phyloP scores from a whole-genome alignment of 2,329 filamentous ascomycete species.

The Thelonectria rubi region DNA sequence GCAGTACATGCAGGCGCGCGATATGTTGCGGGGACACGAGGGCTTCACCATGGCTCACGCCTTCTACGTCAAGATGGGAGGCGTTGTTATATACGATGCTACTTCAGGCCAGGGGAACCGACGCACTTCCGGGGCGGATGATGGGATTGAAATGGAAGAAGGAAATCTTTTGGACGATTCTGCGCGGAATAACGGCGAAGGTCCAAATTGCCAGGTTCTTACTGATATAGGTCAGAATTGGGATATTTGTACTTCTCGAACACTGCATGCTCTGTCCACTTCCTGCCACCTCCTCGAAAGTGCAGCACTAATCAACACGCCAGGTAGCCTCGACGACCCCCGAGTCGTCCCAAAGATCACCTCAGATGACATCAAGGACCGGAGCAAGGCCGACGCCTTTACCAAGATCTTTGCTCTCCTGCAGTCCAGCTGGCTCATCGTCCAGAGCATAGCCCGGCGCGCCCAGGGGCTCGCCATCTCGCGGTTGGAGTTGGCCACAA shows the following conservation, averaged over 20 bases:
- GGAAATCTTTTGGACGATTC: not conserved
- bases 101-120: too few species aligned
- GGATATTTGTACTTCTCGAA: too few species aligned
- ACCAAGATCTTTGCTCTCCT: not conserved
- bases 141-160: not conserved
- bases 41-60: not conserved
- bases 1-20: not conserved
- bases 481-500: not conserved
- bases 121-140: too few species aligned
- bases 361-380: not conserved
- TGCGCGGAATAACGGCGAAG: too few species aligned
- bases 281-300: too few species aligned
- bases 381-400: not conserved
- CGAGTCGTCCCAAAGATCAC: not conserved
- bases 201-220: too few species aligned
- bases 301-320: not conserved
- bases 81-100: not conserved
- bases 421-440: not conserved
- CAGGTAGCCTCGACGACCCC: not conserved
- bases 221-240: too few species aligned
- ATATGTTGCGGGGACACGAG: not conserved
- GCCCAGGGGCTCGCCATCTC: not conserved
- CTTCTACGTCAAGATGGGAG: slow-evolving; percentile 1
- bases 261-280: too few species aligned
- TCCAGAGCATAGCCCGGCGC: not conserved